Evolutionary conservation across 352 stramenopile genomes (phyloP).

Genomic region (Pythium aphanidermatum): DNA sequence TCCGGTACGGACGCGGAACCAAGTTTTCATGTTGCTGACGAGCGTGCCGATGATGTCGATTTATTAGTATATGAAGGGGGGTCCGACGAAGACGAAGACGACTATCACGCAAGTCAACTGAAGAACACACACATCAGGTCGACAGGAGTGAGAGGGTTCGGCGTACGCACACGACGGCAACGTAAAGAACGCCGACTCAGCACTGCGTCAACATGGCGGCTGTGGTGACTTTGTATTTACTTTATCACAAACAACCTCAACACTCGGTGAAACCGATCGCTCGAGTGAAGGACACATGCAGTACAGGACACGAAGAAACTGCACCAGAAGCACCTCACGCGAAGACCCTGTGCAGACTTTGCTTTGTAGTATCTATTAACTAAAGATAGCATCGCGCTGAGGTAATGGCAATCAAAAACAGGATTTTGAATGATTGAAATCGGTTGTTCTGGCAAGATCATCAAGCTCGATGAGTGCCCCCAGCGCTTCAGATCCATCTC

Average conservation of each 20-base stretch:
- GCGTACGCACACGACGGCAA: conserved; percentile 15
- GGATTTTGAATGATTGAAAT: background rate
- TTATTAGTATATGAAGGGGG: conserved; percentile 24
- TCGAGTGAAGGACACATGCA: too few relatives aligned
- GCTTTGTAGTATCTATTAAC: background rate
- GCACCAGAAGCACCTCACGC: too few relatives aligned
- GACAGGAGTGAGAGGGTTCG: background rate
- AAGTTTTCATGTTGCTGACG: conserved; percentile 14
- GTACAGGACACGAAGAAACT: too few relatives aligned
- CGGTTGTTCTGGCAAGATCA: too few relatives aligned
- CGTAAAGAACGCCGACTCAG: conserved; percentile 5
- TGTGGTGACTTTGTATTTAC: conserved; percentile 20
- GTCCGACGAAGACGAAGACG: conserved; percentile 6
- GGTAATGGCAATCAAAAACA: too few relatives aligned
- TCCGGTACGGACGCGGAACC: conserved; percentile 7
- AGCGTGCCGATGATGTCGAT: conserved; percentile 19
- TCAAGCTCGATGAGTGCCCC: too few relatives aligned
- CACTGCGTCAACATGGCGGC: conserved; percentile 8
- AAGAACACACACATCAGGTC: background rate
- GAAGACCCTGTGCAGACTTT: too few relatives aligned
- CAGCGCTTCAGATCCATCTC: background rate
- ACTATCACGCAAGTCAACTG: background rate
- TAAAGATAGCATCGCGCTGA: background rate
- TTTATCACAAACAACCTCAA: too few relatives aligned
- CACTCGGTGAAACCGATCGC: too few relatives aligned